Evolutionary conservation across 78 protist species (phyloP), one percentile per base, ranked within the genome.

Genomic region (Trichosphaerium sp.): DNA sequence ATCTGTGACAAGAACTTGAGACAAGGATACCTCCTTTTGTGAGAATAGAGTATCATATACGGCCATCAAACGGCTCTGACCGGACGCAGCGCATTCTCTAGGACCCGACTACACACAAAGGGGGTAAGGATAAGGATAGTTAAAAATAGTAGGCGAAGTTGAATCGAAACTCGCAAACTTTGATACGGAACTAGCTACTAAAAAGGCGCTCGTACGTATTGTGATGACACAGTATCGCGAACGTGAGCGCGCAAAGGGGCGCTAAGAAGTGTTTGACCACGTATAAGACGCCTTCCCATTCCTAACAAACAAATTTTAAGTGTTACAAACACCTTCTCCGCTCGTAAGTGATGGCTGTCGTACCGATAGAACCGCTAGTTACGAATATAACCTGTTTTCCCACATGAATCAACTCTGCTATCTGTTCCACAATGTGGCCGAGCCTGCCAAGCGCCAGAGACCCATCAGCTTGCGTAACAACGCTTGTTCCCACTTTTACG

Each of bases 1-100:
- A 23, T 40, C n/a, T 23, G 85, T 72, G 55, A 80, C 65, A 28
- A 80, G 80, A 35, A 80, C 57, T 47, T 80, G 80, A 18, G 72
- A 64, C 29, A 39, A 31, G 38, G 41, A 23, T 14, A 80, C 5
- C 37, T 6, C 55, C 29, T 37, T 38, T 31, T 42, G 60, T n/a
- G 42, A 11, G 52, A 78, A 70, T 55, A 78, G 25, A 42, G 18
- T 8, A 18, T 78, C 51, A 49, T 78, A 78, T 34, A 69, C 34
- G 6, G 43, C 15, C 75, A 76, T 66, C 11, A 76, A 61, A 21
- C 52, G 37, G 32, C 28, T 44, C 65, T 76, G 82, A 1, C 82
- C 82, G 3, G 66, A 49, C 1, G 82, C 72, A 18, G 80, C 75
- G 47, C 60, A 28, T 23, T 71, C 55, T 3, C 54, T n/a, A 7